phyloP scores from a whole-genome alignment of 176 grass and related monocot genomes.

The Juncus inflexus region DNA sequence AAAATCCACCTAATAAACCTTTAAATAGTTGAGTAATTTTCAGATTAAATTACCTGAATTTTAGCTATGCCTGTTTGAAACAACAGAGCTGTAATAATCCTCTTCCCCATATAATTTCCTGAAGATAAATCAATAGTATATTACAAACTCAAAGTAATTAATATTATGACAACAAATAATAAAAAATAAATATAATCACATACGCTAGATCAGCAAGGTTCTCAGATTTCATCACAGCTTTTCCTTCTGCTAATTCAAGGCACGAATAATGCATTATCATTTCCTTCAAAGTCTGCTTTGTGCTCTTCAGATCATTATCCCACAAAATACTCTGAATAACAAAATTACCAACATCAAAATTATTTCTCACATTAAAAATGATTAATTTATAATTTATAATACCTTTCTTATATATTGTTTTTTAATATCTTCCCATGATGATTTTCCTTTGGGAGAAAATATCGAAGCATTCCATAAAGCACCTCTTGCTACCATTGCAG shows the following conservation, averaged over 20 bases:
- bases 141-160: background rate
- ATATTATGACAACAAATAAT: background rate
- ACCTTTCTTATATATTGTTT: constrained; percentile 93
- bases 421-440: constrained; percentile 75
- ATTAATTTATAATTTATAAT: constrained; percentile 17
- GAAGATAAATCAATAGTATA: constrained; percentile 35
- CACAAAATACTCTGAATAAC: constrained; percentile 78
- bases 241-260: constrained; percentile 86
- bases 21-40: too few species aligned
- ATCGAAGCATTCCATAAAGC: constrained; percentile 94
- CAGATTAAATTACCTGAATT: too few species aligned
- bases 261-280: constrained; percentile 91
- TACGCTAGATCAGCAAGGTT: constrained; percentile 64
- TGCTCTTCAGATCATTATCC: constrained; percentile 97
- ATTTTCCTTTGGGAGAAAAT: constrained; percentile 68
- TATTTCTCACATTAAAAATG: constrained; percentile 14
- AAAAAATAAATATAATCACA: constrained; percentile 30
- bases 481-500: constrained; percentile 93
- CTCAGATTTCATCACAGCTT: constrained; percentile 74
- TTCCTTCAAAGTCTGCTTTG: constrained; percentile 84
- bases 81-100: constrained; percentile 59
- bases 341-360: constrained; percentile 19
- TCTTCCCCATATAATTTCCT: constrained; percentile 78
- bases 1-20: too few species aligned
- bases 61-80: constrained; percentile 45